Evolutionary conservation across 2,329 filamentous ascomycete genomes (phyloP).

Genomic region (Claviceps capensis): DNA sequence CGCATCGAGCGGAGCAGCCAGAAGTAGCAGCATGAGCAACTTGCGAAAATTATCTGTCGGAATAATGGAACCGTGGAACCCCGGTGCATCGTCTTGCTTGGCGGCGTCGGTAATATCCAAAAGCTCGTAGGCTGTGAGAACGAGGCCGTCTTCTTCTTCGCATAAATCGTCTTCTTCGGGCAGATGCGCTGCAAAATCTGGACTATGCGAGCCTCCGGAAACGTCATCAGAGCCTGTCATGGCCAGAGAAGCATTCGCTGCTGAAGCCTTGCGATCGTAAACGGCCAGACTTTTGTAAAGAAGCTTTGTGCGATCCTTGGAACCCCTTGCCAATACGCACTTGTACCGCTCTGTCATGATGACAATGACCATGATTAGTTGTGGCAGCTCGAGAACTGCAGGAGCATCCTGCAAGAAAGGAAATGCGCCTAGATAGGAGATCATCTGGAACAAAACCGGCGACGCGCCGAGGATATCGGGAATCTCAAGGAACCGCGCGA

Average conservation of each 20-base stretch:
- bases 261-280: slow-evolving; percentile 45
- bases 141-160: slow-evolving; percentile 46
- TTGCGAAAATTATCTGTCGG: slow-evolving; percentile 61
- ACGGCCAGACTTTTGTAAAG: slow-evolving; percentile 61
- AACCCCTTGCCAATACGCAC: slow-evolving; percentile 45
- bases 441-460: slow-evolving; percentile 56
- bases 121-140: slow-evolving; percentile 54
- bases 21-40: slow-evolving; percentile 54
- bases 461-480: slow-evolving; percentile 56
- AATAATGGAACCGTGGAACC: slow-evolving; percentile 52
- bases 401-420: slow-evolving; percentile 60
- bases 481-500: slow-evolving; percentile 59
- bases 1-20: slow-evolving; percentile 49
- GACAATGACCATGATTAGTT: slow-evolving; percentile 57
- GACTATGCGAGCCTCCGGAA: slow-evolving; percentile 6
- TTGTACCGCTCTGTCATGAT: slow-evolving; percentile 59
- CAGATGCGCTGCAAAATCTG: slow-evolving; percentile 34
- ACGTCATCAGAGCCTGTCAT: background rate
- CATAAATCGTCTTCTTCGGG: slow-evolving; percentile 30
- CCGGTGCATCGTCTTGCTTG: slow-evolving; percentile 34
- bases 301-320: slow-evolving; percentile 45
- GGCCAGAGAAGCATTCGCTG: slow-evolving; percentile 9
- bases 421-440: slow-evolving; percentile 58
- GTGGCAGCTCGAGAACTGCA: slow-evolving; percentile 53
- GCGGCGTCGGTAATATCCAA: slow-evolving; percentile 51